Evolutionary conservation across 1,284 basidiomycete genomes (phyloP).

Genomic region (Cystobasidium slooffiae): DNA sequence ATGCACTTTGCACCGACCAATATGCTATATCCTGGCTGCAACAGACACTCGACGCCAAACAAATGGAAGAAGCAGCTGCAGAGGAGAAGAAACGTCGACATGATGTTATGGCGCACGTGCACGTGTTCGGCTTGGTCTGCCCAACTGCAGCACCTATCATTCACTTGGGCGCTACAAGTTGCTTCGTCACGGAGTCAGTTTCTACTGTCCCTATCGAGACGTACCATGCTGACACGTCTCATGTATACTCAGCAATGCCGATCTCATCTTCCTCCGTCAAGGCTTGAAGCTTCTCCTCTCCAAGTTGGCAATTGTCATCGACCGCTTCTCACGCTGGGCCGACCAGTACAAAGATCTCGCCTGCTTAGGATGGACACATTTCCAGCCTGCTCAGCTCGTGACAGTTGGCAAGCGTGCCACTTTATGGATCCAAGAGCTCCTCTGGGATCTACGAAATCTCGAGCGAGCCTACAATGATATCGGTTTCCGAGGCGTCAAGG

Average conservation of each 20-base stretch:
- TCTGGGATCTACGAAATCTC: constrained; percentile 96
- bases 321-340: constrained; percentile 80
- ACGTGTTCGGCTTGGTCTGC: constrained; percentile 91
- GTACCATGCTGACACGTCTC: not conserved
- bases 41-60: constrained; percentile 81
- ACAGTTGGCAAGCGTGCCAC: constrained; percentile 99
- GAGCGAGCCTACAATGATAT: constrained; percentile 88
- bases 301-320: constrained; percentile 87
- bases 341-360: constrained; percentile 60
- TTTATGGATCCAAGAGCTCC: constrained; percentile 94
- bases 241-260: constrained; percentile 76
- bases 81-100: constrained; percentile 98
- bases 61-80: constrained; percentile 87
- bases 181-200: constrained; percentile 91
- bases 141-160: constrained; percentile 97
- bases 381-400: constrained; percentile 97
- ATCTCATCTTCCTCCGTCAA: constrained; percentile 92
- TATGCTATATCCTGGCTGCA: not conserved
- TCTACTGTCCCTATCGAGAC: not conserved
- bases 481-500: constrained; percentile 98
- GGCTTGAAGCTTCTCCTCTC: constrained; percentile 82
- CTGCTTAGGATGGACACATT: constrained; percentile 93
- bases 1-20: not conserved
- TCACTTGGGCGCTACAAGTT: constrained; percentile 95
- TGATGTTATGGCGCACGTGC: constrained; percentile 99